Evolutionary conservation across 345 rosid genomes (phyloP).

Genomic region (Melaleuca alternifolia): DNA sequence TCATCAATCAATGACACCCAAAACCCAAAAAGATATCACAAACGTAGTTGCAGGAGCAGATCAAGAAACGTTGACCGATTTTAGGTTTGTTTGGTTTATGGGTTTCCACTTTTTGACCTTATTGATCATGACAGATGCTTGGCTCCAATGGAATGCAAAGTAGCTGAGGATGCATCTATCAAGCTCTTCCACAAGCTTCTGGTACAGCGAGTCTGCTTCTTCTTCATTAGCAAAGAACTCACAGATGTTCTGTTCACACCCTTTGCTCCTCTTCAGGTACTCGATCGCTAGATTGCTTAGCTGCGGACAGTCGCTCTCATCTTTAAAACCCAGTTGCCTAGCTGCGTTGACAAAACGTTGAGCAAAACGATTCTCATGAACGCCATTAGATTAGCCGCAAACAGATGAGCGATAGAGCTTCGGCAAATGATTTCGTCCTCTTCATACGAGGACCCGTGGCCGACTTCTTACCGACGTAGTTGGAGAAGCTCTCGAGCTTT

Average conservation of each 20-base stretch:
- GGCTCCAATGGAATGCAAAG: constrained; percentile 80
- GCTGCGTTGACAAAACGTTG: constrained; percentile 23
- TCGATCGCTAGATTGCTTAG: constrained; percentile 58
- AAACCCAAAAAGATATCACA: neutral
- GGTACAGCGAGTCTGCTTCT: constrained; percentile 46
- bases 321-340: constrained; percentile 72
- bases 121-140: constrained; percentile 46
- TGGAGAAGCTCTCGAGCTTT: constrained; percentile 64
- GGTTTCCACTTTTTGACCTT: constrained; percentile 28
- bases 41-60: neutral
- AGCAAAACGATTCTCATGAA: neutral
- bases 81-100: neutral
- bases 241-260: constrained; percentile 43
- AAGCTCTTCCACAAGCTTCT: constrained; percentile 60
- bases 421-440: neutral
- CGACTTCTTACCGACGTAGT: constrained; percentile 51
- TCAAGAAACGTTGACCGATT: neutral
- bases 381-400: neutral
- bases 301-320: constrained; percentile 54
- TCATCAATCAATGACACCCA: neutral
- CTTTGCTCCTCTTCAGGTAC: constrained; percentile 42
- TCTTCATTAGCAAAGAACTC: constrained; percentile 38
- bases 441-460: neutral
- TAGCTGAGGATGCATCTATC: constrained; percentile 78
- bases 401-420: neutral